Percentiles rank a stretch among this genome's conserved stretches.
phyloP scores from a whole-genome alignment of 106 monocot species.

The Allium cepa region DNA sequence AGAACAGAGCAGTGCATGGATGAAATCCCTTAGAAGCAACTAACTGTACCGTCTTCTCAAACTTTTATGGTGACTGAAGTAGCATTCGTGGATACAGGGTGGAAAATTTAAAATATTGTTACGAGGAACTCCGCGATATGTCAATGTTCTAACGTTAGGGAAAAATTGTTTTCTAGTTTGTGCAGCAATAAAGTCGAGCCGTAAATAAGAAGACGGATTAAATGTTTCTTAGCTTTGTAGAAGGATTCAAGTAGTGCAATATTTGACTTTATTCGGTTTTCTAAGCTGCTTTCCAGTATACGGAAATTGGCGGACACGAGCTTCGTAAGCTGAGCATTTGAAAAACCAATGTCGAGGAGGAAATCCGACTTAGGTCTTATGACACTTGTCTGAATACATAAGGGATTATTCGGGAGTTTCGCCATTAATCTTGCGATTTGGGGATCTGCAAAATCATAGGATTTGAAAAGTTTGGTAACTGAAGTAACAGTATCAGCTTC shows the following conservation, averaged over 20 bases:
- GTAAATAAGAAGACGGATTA: constrained; percentile 1
- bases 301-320: constrained; percentile 14
- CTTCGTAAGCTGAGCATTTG: constrained; percentile 6
- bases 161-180: constrained; percentile 3
- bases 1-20: constrained; percentile 16
- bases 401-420: no score
- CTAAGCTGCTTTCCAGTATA: constrained; percentile 4
- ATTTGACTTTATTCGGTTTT: constrained; percentile 3
- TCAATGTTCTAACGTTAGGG: constrained; percentile 23
- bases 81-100: constrained; percentile 3
- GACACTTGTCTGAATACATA: no score
- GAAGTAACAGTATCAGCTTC: no score
- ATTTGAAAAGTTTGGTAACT: no score
- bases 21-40: constrained; percentile 18
- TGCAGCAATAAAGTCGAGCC: neutral
- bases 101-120: constrained; percentile 10
- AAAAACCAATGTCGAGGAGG: constrained; percentile 20
- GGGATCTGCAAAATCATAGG: no score
- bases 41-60: neutral
- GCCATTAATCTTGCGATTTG: no score
- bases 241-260: constrained; percentile 9
- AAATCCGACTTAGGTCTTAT: constrained; percentile 35
- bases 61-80: neutral
- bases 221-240: constrained; percentile 3
- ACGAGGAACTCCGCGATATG: constrained; percentile 11